These are phyloP conservation scores for Nadsonia starkeyi-henricii DNA, from an alignment of 1,139 yeast species.

Conservation along the genomic window DNA sequence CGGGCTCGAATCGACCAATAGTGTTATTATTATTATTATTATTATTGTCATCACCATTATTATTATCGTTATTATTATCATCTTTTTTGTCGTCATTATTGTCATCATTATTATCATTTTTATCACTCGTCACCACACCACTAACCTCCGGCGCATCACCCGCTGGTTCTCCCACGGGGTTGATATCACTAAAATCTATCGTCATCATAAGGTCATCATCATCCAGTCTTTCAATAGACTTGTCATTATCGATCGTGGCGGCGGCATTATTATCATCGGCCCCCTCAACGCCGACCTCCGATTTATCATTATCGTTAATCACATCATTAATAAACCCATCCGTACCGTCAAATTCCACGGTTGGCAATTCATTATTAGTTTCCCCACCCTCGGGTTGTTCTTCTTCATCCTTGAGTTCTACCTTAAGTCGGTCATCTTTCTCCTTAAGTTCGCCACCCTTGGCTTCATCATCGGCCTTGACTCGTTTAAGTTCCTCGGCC, in stretches of 20 bases:
- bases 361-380: too few relatives aligned
- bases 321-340: too few relatives aligned
- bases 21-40: neutral
- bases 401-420: too few relatives aligned
- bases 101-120: constrained; percentile 3
- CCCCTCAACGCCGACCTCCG: neutral
- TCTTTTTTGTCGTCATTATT: too few relatives aligned
- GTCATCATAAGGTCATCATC: constrained; percentile 3
- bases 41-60: constrained; percentile 1
- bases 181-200: constrained; percentile 3
- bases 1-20: too few relatives aligned
- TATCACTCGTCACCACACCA: constrained; percentile 3
- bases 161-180: constrained; percentile 5
- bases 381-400: constrained; percentile 1
- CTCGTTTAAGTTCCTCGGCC: too few relatives aligned
- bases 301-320: neutral
- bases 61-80: neutral
- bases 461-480: constrained; percentile 1
- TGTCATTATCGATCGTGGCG: neutral
- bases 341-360: neutral
- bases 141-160: too few relatives aligned
- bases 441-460: neutral
- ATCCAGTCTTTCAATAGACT: constrained; percentile 3
- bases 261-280: neutral
- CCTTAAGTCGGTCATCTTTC: too few relatives aligned